Evolutionary conservation across 805 yeast genomes (phyloP).

Genomic region (Candida namnaoensis): DNA sequence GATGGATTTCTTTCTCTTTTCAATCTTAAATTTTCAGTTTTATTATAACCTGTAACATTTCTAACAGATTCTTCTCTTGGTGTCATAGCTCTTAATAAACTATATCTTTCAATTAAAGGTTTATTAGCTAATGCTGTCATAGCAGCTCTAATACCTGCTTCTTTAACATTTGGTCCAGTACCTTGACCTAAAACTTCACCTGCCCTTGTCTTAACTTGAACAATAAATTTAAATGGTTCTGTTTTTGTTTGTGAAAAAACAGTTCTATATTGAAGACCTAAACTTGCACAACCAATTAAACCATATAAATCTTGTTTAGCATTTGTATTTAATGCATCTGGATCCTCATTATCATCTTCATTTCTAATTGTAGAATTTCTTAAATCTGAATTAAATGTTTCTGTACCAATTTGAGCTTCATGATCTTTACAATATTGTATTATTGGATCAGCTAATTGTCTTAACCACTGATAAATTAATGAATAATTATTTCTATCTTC

Average conservation of each 20-base stretch:
- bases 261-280: conserved; percentile 44
- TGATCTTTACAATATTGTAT: conserved; percentile 16
- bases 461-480: conserved; percentile 49
- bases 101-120: conserved; percentile 53
- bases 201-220: conserved; percentile 56
- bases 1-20: too few relatives aligned
- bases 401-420: too few relatives aligned
- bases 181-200: conserved; percentile 66
- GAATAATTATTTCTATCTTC: conserved; percentile 43
- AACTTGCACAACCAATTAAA: conserved; percentile 65
- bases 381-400: too few relatives aligned
- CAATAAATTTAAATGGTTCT: conserved; percentile 37
- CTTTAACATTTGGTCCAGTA: conserved; percentile 55
- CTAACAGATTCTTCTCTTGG: conserved; percentile 27
- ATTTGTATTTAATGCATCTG: conserved; percentile 37
- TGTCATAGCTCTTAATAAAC: conserved; percentile 42
- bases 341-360: conserved; percentile 21
- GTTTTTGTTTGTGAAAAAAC: conserved; percentile 29
- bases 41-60: not conserved
- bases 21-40: not conserved
- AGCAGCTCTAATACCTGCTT: conserved; percentile 84
- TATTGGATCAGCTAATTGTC: conserved; percentile 39
- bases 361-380: conserved; percentile 19
- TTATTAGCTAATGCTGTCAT: conserved; percentile 62
- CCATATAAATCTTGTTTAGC: conserved; percentile 79